Evolutionary conservation across 2,329 filamentous ascomycete genomes (phyloP).

Genomic region (Aspergillus hortae): DNA sequence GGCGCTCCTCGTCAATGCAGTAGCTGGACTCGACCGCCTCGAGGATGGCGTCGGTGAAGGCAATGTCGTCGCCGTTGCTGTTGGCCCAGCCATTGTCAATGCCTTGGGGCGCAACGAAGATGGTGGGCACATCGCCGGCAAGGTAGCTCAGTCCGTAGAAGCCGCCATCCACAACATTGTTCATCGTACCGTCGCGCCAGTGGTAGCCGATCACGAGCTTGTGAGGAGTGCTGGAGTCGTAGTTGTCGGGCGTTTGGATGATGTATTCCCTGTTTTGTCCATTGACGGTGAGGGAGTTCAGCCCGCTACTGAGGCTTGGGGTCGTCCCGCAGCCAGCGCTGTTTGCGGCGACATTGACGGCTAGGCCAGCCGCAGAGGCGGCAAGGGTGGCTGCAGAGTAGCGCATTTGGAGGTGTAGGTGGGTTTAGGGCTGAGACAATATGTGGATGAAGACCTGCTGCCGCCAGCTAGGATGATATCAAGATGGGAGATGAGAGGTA

Average conservation of each 20-base stretch:
- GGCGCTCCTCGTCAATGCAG: conserved; percentile 41
- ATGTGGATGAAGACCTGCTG: too few relatives aligned
- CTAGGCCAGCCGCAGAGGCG: not conserved
- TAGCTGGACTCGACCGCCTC: conserved; percentile 37
- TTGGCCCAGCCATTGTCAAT: conserved; percentile 44
- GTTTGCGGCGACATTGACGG: not conserved
- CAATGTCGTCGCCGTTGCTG: conserved; percentile 40
- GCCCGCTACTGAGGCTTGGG: not conserved
- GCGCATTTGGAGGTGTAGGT: not conserved
- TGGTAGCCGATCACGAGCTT: conserved; percentile 3
- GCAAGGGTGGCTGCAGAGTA: not conserved
- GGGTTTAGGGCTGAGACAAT: too few relatives aligned
- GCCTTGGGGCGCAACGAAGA: conserved; percentile 45
- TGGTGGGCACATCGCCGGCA: conserved; percentile 32
- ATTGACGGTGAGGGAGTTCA: conserved; percentile 8
- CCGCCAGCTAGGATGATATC: too few relatives aligned
- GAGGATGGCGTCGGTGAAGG: conserved; percentile 40
- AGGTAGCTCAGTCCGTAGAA: conserved; percentile 40
- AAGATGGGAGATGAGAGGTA: too few relatives aligned
- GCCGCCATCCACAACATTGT: conserved; percentile 2
- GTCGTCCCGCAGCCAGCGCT: conserved; percentile 9
- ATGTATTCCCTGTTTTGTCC: conserved; percentile 4
- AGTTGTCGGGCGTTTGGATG: conserved; percentile 1
- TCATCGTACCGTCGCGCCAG: conserved; percentile 5
- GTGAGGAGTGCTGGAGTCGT: conserved; percentile 1